Evolutionary conservation across 2,329 filamentous ascomycete species (phyloP).

Genomic region (Cladosporium cucumerinum): DNA sequence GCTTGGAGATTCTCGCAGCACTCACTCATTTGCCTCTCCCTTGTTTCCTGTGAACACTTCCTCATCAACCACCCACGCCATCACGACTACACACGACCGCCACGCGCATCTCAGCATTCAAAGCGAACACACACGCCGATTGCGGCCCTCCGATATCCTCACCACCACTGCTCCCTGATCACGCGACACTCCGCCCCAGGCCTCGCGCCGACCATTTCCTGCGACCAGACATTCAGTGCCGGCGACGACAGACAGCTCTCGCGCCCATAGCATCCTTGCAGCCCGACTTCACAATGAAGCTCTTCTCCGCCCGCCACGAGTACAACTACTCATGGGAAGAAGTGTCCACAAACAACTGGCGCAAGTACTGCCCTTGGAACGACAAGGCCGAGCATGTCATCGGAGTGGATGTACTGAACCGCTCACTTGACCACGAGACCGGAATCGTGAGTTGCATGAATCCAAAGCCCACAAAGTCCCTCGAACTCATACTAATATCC

Average conservation of each 20-base stretch:
- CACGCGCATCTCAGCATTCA: constrained; percentile 9
- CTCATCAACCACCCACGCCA: constrained; percentile 9
- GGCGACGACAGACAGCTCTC: constrained; percentile 6
- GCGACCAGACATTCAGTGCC: constrained; percentile 12
- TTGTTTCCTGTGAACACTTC: background rate
- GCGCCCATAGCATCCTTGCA: background rate
- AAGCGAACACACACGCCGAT: constrained; percentile 8
- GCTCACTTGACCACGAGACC: constrained; percentile 60
- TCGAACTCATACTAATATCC: background rate
- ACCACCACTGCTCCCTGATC: background rate
- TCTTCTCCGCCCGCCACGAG: constrained; percentile 84
- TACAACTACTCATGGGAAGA: constrained; percentile 99
- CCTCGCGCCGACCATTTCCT: constrained; percentile 8
- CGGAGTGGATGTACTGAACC: constrained; percentile 87
- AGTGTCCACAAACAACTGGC: constrained; percentile 96
- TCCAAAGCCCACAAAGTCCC: constrained; percentile 4
- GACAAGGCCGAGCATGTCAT: constrained; percentile 96
- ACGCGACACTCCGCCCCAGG: constrained; percentile 13
- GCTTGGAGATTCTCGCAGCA: background rate
- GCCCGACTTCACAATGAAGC: constrained; percentile 65
- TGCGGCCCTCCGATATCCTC: background rate
- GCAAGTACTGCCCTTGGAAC: constrained; percentile 98
- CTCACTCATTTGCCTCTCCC: constrained; percentile 7
- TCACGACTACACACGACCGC: constrained; percentile 2
- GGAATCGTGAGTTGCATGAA: constrained; percentile 48